Evolutionary conservation across 1,139 yeast species (phyloP).

Genomic region (Pneumocystis canis): DNA sequence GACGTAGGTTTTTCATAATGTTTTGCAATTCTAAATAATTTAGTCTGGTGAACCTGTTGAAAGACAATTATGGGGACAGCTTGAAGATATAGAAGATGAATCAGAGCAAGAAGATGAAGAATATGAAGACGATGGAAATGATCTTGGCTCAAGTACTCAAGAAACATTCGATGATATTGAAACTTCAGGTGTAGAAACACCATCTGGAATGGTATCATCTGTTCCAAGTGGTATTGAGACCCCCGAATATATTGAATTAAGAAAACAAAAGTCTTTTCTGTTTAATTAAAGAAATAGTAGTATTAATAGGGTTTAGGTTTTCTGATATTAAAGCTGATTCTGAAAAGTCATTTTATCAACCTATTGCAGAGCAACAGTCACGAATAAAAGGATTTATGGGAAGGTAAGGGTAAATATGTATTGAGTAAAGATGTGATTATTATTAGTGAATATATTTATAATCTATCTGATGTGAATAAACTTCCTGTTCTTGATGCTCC

Average conservation of each 20-base stretch:
- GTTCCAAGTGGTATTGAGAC: constrained; percentile 14
- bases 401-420: neutral
- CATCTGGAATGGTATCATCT: constrained; percentile 10
- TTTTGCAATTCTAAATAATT: neutral
- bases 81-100: constrained; percentile 23
- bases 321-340: constrained; percentile 3
- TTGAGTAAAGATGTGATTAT: neutral
- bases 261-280: constrained; percentile 10
- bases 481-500: constrained; percentile 1
- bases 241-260: constrained; percentile 15
- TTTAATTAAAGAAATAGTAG: neutral
- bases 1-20: constrained; percentile 19
- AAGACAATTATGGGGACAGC: constrained; percentile 25
- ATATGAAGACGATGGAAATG: constrained; percentile 21
- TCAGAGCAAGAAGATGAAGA: constrained; percentile 24
- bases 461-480: constrained; percentile 6
- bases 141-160: constrained; percentile 6
- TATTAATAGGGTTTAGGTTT: constrained; percentile 3
- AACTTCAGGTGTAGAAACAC: constrained; percentile 12
- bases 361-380: constrained; percentile 12
- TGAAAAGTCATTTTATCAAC: constrained; percentile 9
- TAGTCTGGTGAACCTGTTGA: constrained; percentile 24
- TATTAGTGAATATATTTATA: constrained; percentile 10
- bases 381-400: constrained; percentile 13
- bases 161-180: constrained; percentile 10